Evolutionary conservation across 1,284 basidiomycete species (phyloP).

Genomic region (Austroboletus novae-zelandiae): DNA sequence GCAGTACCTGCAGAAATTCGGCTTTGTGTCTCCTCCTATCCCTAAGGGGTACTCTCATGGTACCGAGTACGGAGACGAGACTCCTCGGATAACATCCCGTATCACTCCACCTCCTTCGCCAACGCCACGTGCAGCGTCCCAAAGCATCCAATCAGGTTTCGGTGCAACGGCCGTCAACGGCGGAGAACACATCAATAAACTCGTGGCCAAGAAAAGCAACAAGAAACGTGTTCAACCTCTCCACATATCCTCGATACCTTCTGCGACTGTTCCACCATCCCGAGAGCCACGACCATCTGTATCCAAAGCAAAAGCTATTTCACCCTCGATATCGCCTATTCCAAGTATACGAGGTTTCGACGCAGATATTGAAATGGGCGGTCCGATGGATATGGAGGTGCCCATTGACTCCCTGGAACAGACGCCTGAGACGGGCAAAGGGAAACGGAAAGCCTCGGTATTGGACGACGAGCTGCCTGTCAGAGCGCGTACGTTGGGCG

Average conservation of each 20-base stretch:
- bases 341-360: constrained; percentile 31
- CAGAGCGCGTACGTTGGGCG: constrained; percentile 68
- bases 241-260: constrained; percentile 38
- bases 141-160: constrained; percentile 38
- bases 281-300: constrained; percentile 17
- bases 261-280: constrained; percentile 22
- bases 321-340: constrained; percentile 28
- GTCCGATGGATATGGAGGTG: constrained; percentile 34
- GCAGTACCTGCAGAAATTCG: constrained; percentile 78
- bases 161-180: constrained; percentile 36
- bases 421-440: constrained; percentile 28
- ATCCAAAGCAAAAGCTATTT: constrained; percentile 18
- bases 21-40: constrained; percentile 61
- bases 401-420: constrained; percentile 34
- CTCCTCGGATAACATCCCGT: constrained; percentile 26
- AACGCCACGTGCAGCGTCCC: constrained; percentile 30
- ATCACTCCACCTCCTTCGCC: constrained; percentile 53
- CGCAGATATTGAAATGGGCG: constrained; percentile 32
- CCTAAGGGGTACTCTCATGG: constrained; percentile 67
- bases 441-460: constrained; percentile 50
- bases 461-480: constrained; percentile 46
- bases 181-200: constrained; percentile 63
- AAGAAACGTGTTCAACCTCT: constrained; percentile 67
- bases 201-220: constrained; percentile 70
- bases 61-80: constrained; percentile 29